Percentiles rank a stretch among this genome's conserved stretches.
Evolutionary conservation across 176 grass and related monocot species (phyloP).

Genomic region (Oryza meridionalis): DNA sequence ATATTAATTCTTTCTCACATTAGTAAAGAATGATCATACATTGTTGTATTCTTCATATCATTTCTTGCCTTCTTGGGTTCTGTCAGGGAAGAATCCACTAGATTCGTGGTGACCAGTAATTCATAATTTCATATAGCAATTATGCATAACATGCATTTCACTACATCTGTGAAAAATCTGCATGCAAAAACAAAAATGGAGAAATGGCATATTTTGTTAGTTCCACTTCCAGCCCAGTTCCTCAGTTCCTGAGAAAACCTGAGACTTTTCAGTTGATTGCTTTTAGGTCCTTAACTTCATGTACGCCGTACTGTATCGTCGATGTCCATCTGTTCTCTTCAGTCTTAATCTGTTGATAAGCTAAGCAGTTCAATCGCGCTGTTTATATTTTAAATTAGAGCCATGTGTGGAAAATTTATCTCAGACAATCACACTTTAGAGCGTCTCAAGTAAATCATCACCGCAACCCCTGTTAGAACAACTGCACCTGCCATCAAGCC

Average conservation of each 20-base stretch:
- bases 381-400: constrained; percentile 14
- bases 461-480: constrained; percentile 61
- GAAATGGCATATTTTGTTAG: background rate
- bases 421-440: constrained; percentile 53
- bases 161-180: background rate
- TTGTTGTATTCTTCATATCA: background rate
- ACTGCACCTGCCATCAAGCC: constrained; percentile 62
- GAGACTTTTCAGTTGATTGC: background rate
- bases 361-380: background rate
- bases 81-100: background rate
- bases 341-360: constrained; percentile 10
- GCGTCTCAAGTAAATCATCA: constrained; percentile 76
- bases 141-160: background rate
- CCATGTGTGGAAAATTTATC: background rate
- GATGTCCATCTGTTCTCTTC: background rate
- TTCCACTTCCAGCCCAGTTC: background rate
- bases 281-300: constrained; percentile 6
- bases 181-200: background rate
- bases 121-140: background rate
- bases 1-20: background rate
- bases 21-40: constrained; percentile 17
- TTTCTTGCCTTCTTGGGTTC: background rate
- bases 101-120: constrained; percentile 10
- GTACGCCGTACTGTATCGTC: background rate
- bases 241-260: background rate